phyloP scores from a whole-genome alignment of 106 monocot genomes.

The Acorus calamus region DNA sequence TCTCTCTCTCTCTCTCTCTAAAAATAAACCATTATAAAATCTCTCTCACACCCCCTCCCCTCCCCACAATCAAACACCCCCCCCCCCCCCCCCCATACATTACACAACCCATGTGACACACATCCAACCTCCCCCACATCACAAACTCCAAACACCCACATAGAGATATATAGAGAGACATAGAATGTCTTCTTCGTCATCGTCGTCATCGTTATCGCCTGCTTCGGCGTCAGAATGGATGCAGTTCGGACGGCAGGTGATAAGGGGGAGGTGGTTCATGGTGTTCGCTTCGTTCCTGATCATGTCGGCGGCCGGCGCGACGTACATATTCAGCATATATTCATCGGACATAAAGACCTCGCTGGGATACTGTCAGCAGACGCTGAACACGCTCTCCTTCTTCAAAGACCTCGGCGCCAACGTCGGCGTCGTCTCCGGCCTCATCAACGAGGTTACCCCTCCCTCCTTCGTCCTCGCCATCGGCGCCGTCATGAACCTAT shows the following conservation, averaged over 20 bases:
- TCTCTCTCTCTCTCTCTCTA: no score
- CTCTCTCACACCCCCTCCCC: no score
- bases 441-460: conserved; percentile 42
- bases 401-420: conserved; percentile 44
- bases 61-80: no score
- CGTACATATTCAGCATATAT: conserved; percentile 37
- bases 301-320: conserved; percentile 37
- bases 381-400: conserved; percentile 43
- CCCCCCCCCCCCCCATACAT: no score
- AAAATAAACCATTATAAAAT: no score
- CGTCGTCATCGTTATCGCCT: no score
- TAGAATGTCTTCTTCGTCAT: no score
- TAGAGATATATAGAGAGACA: no score
- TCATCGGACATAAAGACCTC: conserved; percentile 32
- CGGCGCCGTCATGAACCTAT: conserved; percentile 39
- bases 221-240: no score
- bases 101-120: no score
- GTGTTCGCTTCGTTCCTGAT: conserved; percentile 29
- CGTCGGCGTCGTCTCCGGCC: conserved; percentile 10
- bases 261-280: conserved; percentile 35
- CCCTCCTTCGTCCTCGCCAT: conserved; percentile 34
- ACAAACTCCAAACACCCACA: no score
- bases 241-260: background rate
- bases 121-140: no score
- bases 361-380: conserved; percentile 38